Base-by-base conservation (phyloP, 2,329 filamentous ascomycete species). In the Juglanconis oblonga region DNA sequence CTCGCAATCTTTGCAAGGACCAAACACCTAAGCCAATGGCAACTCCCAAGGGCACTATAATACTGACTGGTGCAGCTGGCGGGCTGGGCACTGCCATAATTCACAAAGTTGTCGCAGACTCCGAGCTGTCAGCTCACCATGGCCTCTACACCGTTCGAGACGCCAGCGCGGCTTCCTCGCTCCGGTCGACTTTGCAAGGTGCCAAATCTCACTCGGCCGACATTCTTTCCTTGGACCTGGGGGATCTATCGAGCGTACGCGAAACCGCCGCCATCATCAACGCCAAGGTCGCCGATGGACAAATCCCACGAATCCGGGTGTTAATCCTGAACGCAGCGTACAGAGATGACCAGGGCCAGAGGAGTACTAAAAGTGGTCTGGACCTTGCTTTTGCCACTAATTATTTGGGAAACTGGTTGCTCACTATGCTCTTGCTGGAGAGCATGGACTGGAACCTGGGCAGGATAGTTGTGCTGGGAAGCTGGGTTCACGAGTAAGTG, bases 61-160 rank as follows among this genome's bases (percentile, higher is more conserved):
- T 77, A 2, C 61, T 76, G 9, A 77, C 75, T 4, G 75, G 74
- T 6, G 65, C 73, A 40, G 77, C 77, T 57, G 75, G 75, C 47
- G 72, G 73, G 24, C 69, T 77, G 33, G 74, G 74, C 7, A 71
- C 70, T 10, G 68, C 70, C 29, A 73, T 74, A 7, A 69, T 73
- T 9, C 50, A 61, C 4, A 64, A 69, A 7, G 69, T 77, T 35
- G 44, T 73, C 40, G 60, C 63, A 14, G 67, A 59, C 11, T 64
- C 69, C 0, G 64, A 71, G 4, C 60, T 76, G 10, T 71, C 73
- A 3, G 65, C 67, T 4, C 72, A 76, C 59, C 67, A 69, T 4
- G 72, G 73, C 7, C 52, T 77, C 2, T 77, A 76, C 58, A 68
- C 71, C 1, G 75, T 76, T 17, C 71, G 75, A 42, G 72, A 71